Evolutionary conservation across 768 basidiomycete genomes (phyloP).

Genomic region (Tricholoma matsutake): DNA sequence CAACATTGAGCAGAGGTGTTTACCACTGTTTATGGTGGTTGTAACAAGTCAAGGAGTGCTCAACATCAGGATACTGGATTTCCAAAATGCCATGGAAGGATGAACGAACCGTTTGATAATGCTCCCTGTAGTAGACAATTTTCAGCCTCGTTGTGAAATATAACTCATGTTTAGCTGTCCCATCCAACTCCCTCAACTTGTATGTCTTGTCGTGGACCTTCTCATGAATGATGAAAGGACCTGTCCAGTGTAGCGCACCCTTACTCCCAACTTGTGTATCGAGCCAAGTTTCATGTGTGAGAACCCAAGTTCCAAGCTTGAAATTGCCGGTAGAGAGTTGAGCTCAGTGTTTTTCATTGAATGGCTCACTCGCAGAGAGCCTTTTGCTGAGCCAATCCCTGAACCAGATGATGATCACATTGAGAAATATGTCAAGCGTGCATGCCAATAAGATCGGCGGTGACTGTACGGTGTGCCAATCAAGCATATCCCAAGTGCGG

Average conservation of each 20-base stretch:
- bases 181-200: constrained; percentile 14
- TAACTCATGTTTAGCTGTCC: constrained; percentile 11
- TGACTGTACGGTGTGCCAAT: constrained; percentile 21
- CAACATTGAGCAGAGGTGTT: no score
- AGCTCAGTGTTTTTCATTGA: constrained; percentile 13
- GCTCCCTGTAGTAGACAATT: constrained; percentile 4
- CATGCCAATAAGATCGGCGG: constrained; percentile 24
- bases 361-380: constrained; percentile 11
- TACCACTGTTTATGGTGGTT: no score
- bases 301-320: constrained; percentile 26
- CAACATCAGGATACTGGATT: not conserved
- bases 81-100: not conserved
- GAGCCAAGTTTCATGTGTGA: constrained; percentile 27
- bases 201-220: constrained; percentile 5
- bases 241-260: constrained; percentile 24
- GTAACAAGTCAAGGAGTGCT: no score
- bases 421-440: constrained; percentile 18
- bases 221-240: constrained; percentile 25
- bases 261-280: constrained; percentile 29
- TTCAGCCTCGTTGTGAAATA: constrained; percentile 12
- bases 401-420: constrained; percentile 15
- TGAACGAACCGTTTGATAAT: constrained; percentile 13
- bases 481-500: constrained; percentile 23
- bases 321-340: constrained; percentile 16
- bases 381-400: constrained; percentile 12